A percentile compares a stretch with the other conserved stretches of the same genome.
These are phyloP conservation scores for Rubus idaeus DNA, from an alignment of 306 rosid genomes.

Conservation along the genomic window DNA sequence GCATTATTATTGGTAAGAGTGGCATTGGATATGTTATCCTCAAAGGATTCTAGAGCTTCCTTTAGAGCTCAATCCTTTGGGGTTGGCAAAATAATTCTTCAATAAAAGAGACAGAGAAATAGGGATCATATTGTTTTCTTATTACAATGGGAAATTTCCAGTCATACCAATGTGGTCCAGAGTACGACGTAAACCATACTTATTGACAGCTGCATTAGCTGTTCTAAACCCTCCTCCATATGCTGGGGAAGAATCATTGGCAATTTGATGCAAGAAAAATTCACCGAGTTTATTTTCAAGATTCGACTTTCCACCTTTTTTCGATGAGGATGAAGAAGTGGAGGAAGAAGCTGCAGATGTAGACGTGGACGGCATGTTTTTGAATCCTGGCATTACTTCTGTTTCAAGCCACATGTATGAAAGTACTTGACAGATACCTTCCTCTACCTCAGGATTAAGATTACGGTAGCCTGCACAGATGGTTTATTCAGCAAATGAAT, in stretches of 20 bases:
- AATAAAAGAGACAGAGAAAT: conserved; percentile 4
- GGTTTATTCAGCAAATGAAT: conserved; percentile 7
- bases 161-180: conserved; percentile 79
- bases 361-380: conserved; percentile 53
- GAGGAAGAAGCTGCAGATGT: conserved; percentile 64
- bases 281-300: conserved; percentile 82
- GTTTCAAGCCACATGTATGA: conserved; percentile 97
- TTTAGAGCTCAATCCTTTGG: conserved; percentile 24
- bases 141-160: conserved; percentile 72
- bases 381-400: conserved; percentile 70
- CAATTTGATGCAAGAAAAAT: conserved; percentile 87
- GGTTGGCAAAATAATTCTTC: conserved; percentile 14
- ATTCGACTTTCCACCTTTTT: conserved; percentile 75
- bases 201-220: conserved; percentile 82
- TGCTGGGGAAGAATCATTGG: conserved; percentile 78
- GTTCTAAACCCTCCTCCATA: conserved; percentile 95
- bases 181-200: conserved; percentile 69
- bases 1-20: conserved; percentile 27
- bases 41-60: conserved; percentile 28
- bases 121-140: conserved; percentile 7
- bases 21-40: conserved; percentile 34
- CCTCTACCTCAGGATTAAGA: conserved; percentile 88
- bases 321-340: conserved; percentile 43
- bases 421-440: conserved; percentile 96
- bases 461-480: conserved; percentile 69